Conservation (phyloP, 768 basidiomycete species). For the Ramaria sp. region DNA sequence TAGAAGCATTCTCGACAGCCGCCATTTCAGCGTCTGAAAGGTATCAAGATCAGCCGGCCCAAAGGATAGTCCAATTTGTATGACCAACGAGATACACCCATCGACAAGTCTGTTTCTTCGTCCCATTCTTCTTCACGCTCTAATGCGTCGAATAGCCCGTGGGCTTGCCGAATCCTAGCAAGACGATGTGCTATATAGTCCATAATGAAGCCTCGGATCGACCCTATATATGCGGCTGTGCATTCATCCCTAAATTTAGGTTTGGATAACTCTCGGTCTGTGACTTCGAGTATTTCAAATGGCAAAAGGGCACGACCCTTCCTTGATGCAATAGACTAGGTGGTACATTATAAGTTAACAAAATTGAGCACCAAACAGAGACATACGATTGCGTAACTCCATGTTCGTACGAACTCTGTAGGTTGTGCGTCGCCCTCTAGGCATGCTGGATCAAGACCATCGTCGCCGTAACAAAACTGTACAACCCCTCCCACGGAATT, state of each 20-base stretch:
- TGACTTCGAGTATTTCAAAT: conserved; percentile 71
- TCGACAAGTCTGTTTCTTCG: conserved; percentile 58
- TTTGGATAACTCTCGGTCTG: conserved; percentile 48
- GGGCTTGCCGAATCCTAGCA: conserved; percentile 52
- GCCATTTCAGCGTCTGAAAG: conserved; percentile 49
- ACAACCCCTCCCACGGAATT: conserved; percentile 93
- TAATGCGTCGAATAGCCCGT: conserved; percentile 78
- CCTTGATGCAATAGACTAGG: conserved; percentile 53
- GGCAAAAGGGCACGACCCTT: conserved; percentile 63
- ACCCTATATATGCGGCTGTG: conserved; percentile 55
- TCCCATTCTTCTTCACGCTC: conserved; percentile 70
- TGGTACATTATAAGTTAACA: neutral
- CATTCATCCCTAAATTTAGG: conserved; percentile 59
- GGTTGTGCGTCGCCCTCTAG: conserved; percentile 94
- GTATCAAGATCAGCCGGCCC: neutral
- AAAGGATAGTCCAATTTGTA: neutral
- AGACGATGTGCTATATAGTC: conserved; percentile 56
- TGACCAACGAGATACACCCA: conserved; percentile 60
- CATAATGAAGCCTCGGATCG: conserved; percentile 59
- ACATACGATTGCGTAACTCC: conserved; percentile 72
- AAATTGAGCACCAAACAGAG: neutral
- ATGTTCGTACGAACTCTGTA: conserved; percentile 78
- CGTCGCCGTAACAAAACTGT: conserved; percentile 95
- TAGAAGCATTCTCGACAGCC: conserved; percentile 80
- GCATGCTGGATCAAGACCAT: conserved; percentile 93